Conservation (phyloP, 805 yeast species). For the Yamadazyma akitaensis region DNA sequence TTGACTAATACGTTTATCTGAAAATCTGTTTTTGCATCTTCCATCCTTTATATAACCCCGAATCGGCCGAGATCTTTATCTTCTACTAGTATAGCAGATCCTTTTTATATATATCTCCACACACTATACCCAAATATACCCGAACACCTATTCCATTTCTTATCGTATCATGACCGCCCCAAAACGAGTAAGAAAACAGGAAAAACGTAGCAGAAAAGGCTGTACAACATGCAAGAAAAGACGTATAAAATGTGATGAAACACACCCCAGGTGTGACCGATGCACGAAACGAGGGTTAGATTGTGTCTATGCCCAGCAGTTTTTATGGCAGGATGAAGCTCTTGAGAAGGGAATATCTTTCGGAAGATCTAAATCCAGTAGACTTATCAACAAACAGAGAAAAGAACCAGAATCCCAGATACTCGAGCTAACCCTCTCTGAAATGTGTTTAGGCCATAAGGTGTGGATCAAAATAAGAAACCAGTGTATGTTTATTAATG, state of each 20-base stretch:
- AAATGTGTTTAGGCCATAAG: slow-evolving; percentile 7
- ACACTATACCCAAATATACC: neutral
- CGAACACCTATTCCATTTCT: neutral
- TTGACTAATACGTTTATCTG: no score
- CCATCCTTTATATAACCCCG: no score
- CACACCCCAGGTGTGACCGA: slow-evolving; percentile 28
- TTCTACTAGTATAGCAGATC: no score
- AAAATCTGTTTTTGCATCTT: no score
- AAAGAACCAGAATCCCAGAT: slow-evolving; percentile 2
- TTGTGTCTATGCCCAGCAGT: slow-evolving; percentile 17
- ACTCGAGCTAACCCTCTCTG: slow-evolving; percentile 12
- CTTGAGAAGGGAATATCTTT: slow-evolving; percentile 29
- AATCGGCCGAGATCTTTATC: no score
- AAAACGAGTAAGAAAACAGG: slow-evolving; percentile 6
- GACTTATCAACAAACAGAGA: slow-evolving; percentile 10
- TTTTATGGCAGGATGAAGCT: slow-evolving; percentile 39
- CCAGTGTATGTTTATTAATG: slow-evolving; percentile 17
- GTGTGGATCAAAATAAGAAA: slow-evolving; percentile 10
- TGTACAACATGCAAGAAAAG: slow-evolving; percentile 16
- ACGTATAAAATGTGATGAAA: slow-evolving; percentile 21
- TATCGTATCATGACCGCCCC: neutral
- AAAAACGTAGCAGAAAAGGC: slow-evolving; percentile 20
- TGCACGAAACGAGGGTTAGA: slow-evolving; percentile 22
- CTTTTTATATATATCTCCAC: no score
- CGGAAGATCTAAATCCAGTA: slow-evolving; percentile 28